Base-by-base conservation (phyloP, 2,329 filamentous ascomycete genomes). In the Sporothrix brunneoviolacea region DNA sequence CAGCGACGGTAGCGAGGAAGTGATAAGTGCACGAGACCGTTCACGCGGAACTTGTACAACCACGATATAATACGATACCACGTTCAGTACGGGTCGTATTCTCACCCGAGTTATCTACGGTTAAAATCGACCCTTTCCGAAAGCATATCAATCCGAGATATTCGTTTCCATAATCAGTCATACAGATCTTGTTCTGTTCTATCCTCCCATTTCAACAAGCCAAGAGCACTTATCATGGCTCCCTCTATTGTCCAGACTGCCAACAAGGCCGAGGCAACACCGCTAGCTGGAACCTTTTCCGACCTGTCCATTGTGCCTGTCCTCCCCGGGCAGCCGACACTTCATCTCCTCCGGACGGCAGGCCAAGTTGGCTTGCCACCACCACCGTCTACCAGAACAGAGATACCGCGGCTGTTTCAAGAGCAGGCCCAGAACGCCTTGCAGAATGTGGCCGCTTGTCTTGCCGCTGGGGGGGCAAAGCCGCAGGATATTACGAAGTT, bases 351-450 rank as follows among this genome's bases (percentile, higher is more conserved):
- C 10, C 44, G 44, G 33, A 47, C 44, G 12, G 33, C 44, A 15
- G 44, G 44, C 35, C 44, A 39, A n/a, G 44, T 47, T 13, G 44
- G 44, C 44, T 16, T 24, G 22, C 44, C 44, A 16, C 36, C 44
- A 15, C 44, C 44, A 15, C 30, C 44, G 8, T 38, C 44, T 24
- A 18, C 16, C 15, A 6, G 28, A 19, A 47, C 16, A 8, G 21
- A 22, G 15, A 10, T 47, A 12, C 44, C 44, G 8, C 9, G 8
- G 15, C 19, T n/a, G 12, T 47, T 47, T 21, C 15, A 15, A 5
- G 33, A 32, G 18, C 44, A 47, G 30, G 35, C 44, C 36, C 22
- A 35, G 32, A 27, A 39, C 21, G 44, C 44, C 21, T 28, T 47
- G n/a, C 6, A 28, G 32, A 47, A 47, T 24, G 21, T 47, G 7